Evolutionary conservation across 768 basidiomycete species (phyloP).

Genomic region (Mycena chlorophos): DNA sequence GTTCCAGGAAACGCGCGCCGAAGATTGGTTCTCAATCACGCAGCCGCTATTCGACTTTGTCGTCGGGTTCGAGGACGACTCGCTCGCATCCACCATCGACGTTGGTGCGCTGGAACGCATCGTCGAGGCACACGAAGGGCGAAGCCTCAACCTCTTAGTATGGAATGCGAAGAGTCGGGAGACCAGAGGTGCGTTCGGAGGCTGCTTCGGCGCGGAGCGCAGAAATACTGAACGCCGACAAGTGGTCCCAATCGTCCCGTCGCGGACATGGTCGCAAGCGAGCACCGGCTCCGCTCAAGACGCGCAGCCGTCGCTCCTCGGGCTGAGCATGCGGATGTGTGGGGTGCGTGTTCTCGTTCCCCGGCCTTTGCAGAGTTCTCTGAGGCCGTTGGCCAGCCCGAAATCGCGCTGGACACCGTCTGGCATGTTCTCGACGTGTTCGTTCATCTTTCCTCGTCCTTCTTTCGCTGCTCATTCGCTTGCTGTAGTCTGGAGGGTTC

Average conservation of each 20-base stretch:
- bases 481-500: conserved; percentile 78
- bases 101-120: conserved; percentile 73
- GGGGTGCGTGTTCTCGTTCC: conserved; percentile 33
- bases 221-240: background rate
- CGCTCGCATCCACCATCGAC: conserved; percentile 56
- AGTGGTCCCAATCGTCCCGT: conserved; percentile 87
- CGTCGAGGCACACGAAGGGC: conserved; percentile 79
- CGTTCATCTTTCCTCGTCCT: background rate
- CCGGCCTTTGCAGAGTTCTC: background rate
- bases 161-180: conserved; percentile 81
- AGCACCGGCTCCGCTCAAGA: conserved; percentile 38
- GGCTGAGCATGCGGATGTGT: conserved; percentile 91
- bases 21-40: conserved; percentile 41
- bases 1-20: background rate
- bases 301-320: conserved; percentile 85
- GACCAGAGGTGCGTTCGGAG: conserved; percentile 66
- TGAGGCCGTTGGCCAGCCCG: conserved; percentile 43
- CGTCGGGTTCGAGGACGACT: conserved; percentile 82
- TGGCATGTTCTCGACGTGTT: conserved; percentile 96
- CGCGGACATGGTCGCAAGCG: conserved; percentile 75
- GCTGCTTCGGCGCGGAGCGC: no score
- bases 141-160: conserved; percentile 66
- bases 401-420: conserved; percentile 85
- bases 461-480: background rate
- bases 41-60: conserved; percentile 94